These are phyloP conservation scores for Fusarium sulawesiense DNA, from an alignment of 2,329 filamentous ascomycete genomes.

Conservation along the genomic window DNA sequence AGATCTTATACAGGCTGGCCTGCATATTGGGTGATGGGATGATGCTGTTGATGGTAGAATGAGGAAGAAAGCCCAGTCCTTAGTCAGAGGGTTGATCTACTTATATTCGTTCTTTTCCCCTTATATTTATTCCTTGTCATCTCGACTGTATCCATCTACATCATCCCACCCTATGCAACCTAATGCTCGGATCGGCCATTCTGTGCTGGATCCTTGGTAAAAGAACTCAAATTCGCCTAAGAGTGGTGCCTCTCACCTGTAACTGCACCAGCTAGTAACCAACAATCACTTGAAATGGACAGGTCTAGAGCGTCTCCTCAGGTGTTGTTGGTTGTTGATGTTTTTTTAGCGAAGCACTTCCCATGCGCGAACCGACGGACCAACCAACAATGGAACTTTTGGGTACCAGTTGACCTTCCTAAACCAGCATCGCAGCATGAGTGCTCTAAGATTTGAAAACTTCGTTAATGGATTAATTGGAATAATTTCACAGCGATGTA, in stretches of 20 bases:
- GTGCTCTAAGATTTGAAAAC: rapidly evolving
- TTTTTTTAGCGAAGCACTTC: not conserved
- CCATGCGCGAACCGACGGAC: not conserved
- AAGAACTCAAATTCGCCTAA: too few relatives aligned
- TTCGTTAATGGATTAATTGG: rapidly evolving
- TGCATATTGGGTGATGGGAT: not conserved
- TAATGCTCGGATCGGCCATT: rapidly evolving
- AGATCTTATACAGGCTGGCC: not conserved
- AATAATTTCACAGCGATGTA: rapidly evolving
- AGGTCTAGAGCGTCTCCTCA: not conserved
- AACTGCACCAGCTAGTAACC: not conserved
- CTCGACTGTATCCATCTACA: not conserved
- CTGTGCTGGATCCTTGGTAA: too few relatives aligned
- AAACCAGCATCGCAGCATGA: rapidly evolving
- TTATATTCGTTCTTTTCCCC: not conserved
- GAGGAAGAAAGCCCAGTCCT: not conserved
- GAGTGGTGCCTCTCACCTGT: too few relatives aligned
- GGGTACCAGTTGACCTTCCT: not conserved
- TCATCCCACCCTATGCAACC: not conserved
- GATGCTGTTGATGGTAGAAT: not conserved
- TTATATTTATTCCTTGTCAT: not conserved
- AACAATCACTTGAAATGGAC: not conserved
- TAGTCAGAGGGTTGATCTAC: not conserved
- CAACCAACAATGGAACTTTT: conserved; percentile 1
- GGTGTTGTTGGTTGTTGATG: not conserved